Conservation (phyloP, 495 filamentous ascomycete species). For the Sphaerosporella brunnea region DNA sequence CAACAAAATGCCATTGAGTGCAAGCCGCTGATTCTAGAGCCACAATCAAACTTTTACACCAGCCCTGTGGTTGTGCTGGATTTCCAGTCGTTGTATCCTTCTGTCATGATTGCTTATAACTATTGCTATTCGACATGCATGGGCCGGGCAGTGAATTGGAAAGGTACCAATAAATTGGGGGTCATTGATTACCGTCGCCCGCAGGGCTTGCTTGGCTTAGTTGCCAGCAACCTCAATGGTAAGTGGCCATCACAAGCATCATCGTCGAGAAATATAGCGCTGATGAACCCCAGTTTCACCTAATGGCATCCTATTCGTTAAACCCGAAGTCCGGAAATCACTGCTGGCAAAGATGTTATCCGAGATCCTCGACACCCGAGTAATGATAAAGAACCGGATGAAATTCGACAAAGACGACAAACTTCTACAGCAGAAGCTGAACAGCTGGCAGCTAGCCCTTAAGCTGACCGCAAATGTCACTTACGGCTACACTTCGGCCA, state of each 20-base stretch:
- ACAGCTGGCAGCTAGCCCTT: slow-evolving; percentile 87
- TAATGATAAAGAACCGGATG: slow-evolving; percentile 98
- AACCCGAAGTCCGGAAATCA: slow-evolving; percentile 68
- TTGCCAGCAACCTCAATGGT: slow-evolving; percentile 67
- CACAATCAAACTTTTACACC: slow-evolving; percentile 82
- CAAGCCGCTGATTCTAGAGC: slow-evolving; percentile 91
- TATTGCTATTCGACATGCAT: slow-evolving; percentile 98
- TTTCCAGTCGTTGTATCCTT: slow-evolving; percentile 92
- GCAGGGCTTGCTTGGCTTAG: slow-evolving; percentile 53
- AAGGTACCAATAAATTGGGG: slow-evolving; percentile 85
- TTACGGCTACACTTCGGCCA: slow-evolving; percentile 91
- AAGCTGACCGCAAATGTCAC: slow-evolving; percentile 97
- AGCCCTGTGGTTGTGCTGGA: slow-evolving; percentile 82
- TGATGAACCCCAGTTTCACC: slow-evolving; percentile 72
- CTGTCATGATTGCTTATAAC: slow-evolving; percentile 98
- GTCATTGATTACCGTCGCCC: slow-evolving; percentile 69
- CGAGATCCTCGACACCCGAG: slow-evolving; percentile 87
- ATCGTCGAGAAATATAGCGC: too few species aligned
- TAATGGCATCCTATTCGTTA: slow-evolving; percentile 92
- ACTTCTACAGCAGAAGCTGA: slow-evolving; percentile 65
- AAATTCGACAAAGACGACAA: slow-evolving; percentile 84
- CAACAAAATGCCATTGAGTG: slow-evolving; percentile 91
- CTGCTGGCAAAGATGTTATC: slow-evolving; percentile 90
- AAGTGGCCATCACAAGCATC: background rate
- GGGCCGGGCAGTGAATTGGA: slow-evolving; percentile 67